Conservation (phyloP, 2,329 filamentous ascomycete species). For the Sarocladiaceae sp. region DNA sequence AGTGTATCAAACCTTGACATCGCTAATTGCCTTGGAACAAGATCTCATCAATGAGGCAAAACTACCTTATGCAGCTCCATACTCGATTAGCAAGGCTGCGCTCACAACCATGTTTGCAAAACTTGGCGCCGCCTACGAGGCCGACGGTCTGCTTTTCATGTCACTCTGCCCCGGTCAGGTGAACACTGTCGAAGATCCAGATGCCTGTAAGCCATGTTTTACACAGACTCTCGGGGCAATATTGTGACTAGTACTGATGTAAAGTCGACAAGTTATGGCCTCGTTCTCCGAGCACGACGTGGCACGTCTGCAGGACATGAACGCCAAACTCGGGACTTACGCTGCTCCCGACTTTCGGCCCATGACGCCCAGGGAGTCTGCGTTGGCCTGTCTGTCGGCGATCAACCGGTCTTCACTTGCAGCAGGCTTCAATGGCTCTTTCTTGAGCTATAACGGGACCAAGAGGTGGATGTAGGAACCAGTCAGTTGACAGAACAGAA, state of each 20-base stretch:
- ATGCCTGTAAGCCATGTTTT: background rate
- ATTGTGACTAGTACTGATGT: background rate
- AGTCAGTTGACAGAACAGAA: too few relatives aligned
- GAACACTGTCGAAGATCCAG: background rate
- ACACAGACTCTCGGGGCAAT: background rate
- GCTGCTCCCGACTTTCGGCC: background rate
- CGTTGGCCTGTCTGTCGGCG: background rate
- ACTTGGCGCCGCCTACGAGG: background rate
- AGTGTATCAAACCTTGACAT: too few relatives aligned
- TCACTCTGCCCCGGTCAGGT: background rate
- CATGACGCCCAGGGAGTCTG: background rate
- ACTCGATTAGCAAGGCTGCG: background rate
- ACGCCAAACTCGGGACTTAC: background rate
- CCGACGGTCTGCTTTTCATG: background rate
- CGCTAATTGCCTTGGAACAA: background rate
- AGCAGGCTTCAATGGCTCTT: background rate
- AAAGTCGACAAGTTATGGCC: background rate
- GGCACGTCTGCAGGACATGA: background rate
- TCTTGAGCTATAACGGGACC: background rate
- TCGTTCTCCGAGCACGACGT: background rate
- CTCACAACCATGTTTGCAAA: background rate
- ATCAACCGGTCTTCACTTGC: background rate
- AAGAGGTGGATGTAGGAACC: background rate
- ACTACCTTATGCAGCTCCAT: background rate
- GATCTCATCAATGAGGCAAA: slow-evolving; percentile 1